These are phyloP conservation scores for Solanum okadae DNA, from an alignment of 257 asterid genomes.

Conservation along the genomic window DNA sequence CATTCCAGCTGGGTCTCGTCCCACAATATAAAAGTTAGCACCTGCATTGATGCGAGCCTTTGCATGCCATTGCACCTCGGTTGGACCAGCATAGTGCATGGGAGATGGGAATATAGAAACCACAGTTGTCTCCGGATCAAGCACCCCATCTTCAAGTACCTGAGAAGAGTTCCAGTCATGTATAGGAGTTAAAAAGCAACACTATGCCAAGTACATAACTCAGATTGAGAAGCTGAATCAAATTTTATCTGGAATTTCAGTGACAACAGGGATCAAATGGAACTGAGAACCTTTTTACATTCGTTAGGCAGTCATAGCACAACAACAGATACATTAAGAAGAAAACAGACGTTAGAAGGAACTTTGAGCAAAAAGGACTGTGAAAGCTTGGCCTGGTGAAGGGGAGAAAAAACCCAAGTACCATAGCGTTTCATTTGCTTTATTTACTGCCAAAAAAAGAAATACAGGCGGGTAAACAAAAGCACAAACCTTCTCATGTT, in stretches of 20 bases:
- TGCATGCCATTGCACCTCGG: constrained; percentile 98
- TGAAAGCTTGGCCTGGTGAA: background rate
- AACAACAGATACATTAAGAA: background rate
- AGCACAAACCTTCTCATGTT: constrained; percentile 73
- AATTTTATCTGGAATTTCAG: background rate
- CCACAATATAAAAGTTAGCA: constrained; percentile 84
- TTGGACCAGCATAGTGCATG: constrained; percentile 97
- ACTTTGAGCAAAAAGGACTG: background rate
- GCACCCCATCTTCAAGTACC: constrained; percentile 91
- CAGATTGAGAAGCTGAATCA: background rate
- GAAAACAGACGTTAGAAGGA: background rate
- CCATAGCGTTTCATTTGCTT: background rate
- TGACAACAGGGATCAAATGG: background rate
- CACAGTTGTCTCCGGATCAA: constrained; percentile 87
- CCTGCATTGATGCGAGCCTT: constrained; percentile 95
- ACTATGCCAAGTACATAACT: background rate
- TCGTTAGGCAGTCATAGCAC: background rate
- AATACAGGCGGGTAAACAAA: background rate
- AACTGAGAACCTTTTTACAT: background rate
- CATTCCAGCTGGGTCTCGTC: constrained; percentile 97
- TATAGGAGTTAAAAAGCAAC: background rate
- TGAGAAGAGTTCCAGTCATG: background rate
- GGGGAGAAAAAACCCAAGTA: background rate
- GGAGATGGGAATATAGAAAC: constrained; percentile 98
- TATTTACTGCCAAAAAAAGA: background rate